Evolutionary conservation across 1,284 basidiomycete genomes (phyloP), one percentile per base, ranked within the genome.

Genomic region (Cystobasidium sp.): DNA sequence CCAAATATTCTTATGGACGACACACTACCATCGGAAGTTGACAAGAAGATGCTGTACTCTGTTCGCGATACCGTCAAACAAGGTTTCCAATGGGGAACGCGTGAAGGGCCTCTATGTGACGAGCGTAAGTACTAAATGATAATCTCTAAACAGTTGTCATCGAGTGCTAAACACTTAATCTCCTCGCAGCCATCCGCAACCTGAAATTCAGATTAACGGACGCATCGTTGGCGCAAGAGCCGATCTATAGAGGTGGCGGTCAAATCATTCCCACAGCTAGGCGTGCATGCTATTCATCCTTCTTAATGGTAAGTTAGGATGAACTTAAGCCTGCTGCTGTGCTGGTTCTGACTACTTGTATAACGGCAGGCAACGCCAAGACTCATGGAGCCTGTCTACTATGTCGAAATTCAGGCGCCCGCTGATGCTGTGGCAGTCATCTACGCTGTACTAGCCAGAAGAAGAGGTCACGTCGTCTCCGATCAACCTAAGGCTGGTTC

Each of bases 31-130:
- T 93, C 91, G 18, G 93, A 97, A 85, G 93, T 95, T 61, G 96
- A 99, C 85, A 97, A 97, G 84, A 97, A 94, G 83, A 80, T 94
- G 75, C 84, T 99, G 71, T 89, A 88, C 47, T 89, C 90, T 16
- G 92, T 98, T 67, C 94, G 91, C 83, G 96, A 99, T 79, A 91
- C 93, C 78, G 91, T 99, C 81, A 96, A 94, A 84, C 97, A 99
- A 84, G 97, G 97, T 44, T 99, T 99, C 89, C 97, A 97, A 82
- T 99, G 97, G 97, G 97, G 93, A 72, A 90, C 96, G 63, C 87
- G 96, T 58, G 97, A 99, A 85, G 97, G 97, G 0, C 97, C 97
- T 22, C 82, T 99, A 65, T 97, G 95, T 81, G 97, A 99, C 82
- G 97, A 99, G 84, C 97, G 94, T 96, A 55, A 62, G 51, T 46